Base-by-base conservation (phyloP, 2,329 filamentous ascomycete genomes). In the Didymella exigua region DNA sequence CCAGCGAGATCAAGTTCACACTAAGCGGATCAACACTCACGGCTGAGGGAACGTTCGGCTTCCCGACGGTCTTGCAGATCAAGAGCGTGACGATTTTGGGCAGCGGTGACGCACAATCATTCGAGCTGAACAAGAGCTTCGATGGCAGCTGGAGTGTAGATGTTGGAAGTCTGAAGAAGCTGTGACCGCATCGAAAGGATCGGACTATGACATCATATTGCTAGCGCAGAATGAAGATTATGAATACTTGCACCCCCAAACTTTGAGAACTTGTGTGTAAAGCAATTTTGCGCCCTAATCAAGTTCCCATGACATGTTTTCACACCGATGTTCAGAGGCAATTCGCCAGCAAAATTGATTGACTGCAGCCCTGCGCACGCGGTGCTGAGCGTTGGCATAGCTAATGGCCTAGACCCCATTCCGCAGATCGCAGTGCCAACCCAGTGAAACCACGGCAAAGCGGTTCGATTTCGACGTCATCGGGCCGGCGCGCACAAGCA, bases 1-100 rank as follows among this genome's bases (percentile, higher is more conserved):
- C 79, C 16, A 85, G 82, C 10, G 76, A 83, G 47, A 81, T 91
- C 56, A 74, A 75, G 18, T 89, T 92, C 66, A 68, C 71, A 13
- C 91, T 86, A 67, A 76, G 79, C 49, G 72, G 81, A 3, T 81
- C 82, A 18, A 75, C 72, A 44, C 77, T 89, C 29, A 76, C 65
- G 1, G 75, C 83, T 54, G 76, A 75, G 10, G 86, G 86, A 0
- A 75, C 69, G 2, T 89, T 88, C 69, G 82, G 77, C 0, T 87
- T 83, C 67, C 29, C 56, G 9, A 66, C 68, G 2, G 52, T 43
- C 8, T 48, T 71, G 9, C 56, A 58, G 5, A 56, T 72, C 6
- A 63, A 57, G 49, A 68, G 63, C 16, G 43, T 69, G 16, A 68
- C 64, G 11, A 51, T 72, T 21, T 43, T 70, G 49, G 64, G 62